Percentiles rank a stretch among this genome's conserved stretches.
Evolutionary conservation across 2,329 filamentous ascomycete genomes (phyloP).

Genomic region (Colletotrichum horii): DNA sequence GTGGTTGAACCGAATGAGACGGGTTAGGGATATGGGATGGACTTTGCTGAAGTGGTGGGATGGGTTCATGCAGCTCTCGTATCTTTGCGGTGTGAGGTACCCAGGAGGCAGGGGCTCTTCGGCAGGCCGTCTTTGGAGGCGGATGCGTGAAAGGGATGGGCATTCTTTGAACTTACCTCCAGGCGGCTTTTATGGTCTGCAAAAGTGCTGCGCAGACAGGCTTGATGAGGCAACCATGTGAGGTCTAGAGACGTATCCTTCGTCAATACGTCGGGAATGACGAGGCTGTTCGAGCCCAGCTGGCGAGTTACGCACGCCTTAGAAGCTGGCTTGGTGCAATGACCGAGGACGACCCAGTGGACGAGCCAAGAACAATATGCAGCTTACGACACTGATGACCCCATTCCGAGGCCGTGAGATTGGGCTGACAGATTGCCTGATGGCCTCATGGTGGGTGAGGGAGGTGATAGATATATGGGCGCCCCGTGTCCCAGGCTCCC

Average conservation of each 20-base stretch:
- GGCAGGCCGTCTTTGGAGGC: background rate
- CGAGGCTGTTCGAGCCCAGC: fast-evolving
- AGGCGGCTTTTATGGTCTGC: background rate
- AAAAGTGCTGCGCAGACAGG: fast-evolving
- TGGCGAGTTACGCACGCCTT: fast-evolving
- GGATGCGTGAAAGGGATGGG: background rate
- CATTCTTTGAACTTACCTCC: background rate
- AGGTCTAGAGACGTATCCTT: background rate
- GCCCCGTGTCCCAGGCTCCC: background rate
- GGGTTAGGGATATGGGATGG: background rate
- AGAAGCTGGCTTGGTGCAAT: background rate
- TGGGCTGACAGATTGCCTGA: background rate
- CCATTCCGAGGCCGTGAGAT: background rate
- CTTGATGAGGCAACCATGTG: background rate
- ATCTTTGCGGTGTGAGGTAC: background rate
- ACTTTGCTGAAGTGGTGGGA: background rate
- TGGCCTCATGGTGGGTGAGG: background rate
- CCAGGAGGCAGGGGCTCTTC: background rate
- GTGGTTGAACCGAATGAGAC: background rate
- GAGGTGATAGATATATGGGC: background rate
- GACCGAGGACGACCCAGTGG: background rate
- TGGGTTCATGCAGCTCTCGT: background rate
- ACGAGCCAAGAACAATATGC: background rate
- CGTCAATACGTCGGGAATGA: background rate
- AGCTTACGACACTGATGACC: background rate